These are phyloP conservation scores for Solanum piurae DNA, from an alignment of 257 asterid species.

Conservation along the genomic window DNA sequence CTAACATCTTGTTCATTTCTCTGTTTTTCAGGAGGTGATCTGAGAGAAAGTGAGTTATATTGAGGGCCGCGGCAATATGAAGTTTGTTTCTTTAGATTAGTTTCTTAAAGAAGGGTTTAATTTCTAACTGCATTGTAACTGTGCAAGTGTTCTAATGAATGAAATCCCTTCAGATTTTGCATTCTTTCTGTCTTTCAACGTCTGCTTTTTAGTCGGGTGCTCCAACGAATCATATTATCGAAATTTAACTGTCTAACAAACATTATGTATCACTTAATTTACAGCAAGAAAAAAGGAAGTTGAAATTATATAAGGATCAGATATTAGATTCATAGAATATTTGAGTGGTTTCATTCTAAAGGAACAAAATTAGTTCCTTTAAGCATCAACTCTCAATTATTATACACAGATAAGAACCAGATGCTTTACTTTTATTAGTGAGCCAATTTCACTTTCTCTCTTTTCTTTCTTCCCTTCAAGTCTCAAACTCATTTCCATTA, in stretches of 20 bases:
- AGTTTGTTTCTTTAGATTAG: not conserved
- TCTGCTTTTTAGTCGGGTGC: not conserved
- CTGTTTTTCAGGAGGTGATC: constrained; percentile 4
- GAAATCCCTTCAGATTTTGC: constrained; percentile 10
- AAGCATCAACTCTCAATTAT: constrained; percentile 23
- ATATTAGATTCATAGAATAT: constrained; percentile 20
- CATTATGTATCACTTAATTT: not conserved
- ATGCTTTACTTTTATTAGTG: constrained; percentile 26
- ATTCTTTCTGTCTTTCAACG: not conserved
- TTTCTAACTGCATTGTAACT: constrained; percentile 1
- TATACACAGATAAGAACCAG: constrained; percentile 43
- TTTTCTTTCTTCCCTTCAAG: not conserved
- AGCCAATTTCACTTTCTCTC: constrained; percentile 13
- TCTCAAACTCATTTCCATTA: not conserved
- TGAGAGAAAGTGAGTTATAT: not conserved
- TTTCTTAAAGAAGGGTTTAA: constrained; percentile 3
- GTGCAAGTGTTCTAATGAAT: constrained; percentile 7
- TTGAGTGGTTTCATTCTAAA: not conserved
- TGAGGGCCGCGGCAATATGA: not conserved
- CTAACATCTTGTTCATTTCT: not conserved
- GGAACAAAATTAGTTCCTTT: constrained; percentile 8
- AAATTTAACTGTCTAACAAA: not conserved
- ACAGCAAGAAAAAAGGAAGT: not conserved
- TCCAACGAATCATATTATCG: not conserved
- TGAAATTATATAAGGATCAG: constrained; percentile 3